These are phyloP conservation scores for Tetrapyrgos nigripes DNA, from an alignment of 1,284 basidiomycete genomes.

Conservation along the genomic window DNA sequence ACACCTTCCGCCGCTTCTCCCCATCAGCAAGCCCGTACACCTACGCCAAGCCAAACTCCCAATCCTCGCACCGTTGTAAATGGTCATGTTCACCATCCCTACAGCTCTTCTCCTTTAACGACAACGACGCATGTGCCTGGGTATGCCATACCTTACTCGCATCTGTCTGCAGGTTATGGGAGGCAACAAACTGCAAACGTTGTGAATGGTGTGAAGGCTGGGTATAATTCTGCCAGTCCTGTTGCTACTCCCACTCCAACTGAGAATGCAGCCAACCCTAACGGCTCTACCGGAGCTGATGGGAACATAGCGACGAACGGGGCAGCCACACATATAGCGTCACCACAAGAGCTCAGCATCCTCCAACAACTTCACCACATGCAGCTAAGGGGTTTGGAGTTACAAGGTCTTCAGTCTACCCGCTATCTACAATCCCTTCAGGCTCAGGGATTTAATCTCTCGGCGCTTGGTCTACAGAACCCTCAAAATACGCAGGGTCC, in stretches of 20 bases:
- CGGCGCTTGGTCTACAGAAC: too few species aligned
- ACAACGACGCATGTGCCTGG: neutral
- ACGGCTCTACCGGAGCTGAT: too few species aligned
- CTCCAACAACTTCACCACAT: neutral
- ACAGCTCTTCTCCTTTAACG: neutral
- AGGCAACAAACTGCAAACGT: neutral
- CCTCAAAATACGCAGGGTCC: too few species aligned
- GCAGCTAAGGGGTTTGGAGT: too few species aligned
- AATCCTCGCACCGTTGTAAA: neutral
- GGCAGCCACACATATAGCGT: neutral
- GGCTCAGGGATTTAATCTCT: too few species aligned
- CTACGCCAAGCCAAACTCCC: neutral
- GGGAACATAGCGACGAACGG: too few species aligned
- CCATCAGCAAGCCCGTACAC: neutral
- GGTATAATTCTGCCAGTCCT: neutral
- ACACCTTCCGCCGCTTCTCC: neutral
- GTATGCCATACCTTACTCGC: neutral
- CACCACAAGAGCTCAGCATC: neutral
- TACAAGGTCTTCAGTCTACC: too few species aligned
- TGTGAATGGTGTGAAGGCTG: neutral
- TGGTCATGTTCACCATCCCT: neutral
- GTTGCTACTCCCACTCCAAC: neutral
- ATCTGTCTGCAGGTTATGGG: neutral
- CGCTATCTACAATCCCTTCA: too few species aligned
- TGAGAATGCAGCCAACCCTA: too few species aligned